Evolutionary conservation across 257 asterid species (phyloP).

Genomic region (Paulownia fortunei): DNA sequence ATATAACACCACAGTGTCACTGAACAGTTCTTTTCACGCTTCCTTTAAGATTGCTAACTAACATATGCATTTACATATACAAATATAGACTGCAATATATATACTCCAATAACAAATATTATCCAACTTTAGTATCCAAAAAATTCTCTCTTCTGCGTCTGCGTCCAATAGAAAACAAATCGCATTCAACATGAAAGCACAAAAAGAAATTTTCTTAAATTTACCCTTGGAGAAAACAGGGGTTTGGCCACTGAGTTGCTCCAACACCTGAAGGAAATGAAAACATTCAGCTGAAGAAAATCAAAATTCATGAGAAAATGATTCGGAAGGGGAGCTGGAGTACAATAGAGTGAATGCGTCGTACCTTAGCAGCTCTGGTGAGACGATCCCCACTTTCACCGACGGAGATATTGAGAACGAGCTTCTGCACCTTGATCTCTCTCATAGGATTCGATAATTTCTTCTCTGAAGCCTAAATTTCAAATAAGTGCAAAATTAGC

Average conservation of each 20-base stretch:
- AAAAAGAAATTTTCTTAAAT: neutral
- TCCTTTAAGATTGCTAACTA: neutral
- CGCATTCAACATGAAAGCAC: too few species aligned
- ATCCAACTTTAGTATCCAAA: neutral
- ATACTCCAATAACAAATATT: neutral
- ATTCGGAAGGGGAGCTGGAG: neutral
- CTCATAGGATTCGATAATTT: slow-evolving; percentile 55
- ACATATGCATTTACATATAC: neutral
- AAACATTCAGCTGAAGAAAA: neutral
- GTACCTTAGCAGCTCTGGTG: slow-evolving; percentile 56
- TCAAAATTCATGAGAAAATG: neutral
- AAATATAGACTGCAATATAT: neutral
- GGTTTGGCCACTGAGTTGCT: slow-evolving; percentile 53
- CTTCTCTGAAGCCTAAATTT: slow-evolving; percentile 47
- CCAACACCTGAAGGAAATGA: slow-evolving; percentile 38
- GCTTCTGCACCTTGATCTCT: slow-evolving; percentile 57
- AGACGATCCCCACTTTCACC: slow-evolving; percentile 61
- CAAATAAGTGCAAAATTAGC: neutral
- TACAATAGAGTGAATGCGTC: neutral
- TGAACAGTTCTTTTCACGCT: neutral
- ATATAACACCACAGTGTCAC: neutral
- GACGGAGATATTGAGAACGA: slow-evolving; percentile 53
- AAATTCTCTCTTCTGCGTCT: neutral
- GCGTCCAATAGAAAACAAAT: neutral
- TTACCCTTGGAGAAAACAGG: slow-evolving; percentile 58